These are phyloP conservation scores for Alternaria arbusti DNA, from an alignment of 2,329 filamentous ascomycete genomes.

Conservation along the genomic window DNA sequence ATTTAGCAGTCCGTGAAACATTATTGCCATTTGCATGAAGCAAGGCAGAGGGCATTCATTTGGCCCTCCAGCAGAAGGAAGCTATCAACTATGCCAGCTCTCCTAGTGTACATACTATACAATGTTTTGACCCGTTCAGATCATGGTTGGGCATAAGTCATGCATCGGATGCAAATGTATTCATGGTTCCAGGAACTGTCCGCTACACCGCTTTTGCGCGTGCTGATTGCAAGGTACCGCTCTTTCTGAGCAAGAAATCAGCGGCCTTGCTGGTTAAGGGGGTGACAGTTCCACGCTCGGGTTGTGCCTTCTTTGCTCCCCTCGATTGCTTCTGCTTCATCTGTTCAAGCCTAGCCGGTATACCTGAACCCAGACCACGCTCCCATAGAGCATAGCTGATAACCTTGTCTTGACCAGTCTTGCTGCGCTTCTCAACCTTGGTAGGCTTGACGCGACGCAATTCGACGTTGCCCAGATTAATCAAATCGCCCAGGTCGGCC, in stretches of 20 bases:
- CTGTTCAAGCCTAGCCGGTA: not conserved
- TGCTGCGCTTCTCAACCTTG: conserved; percentile 73
- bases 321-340: not conserved
- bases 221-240: not conserved
- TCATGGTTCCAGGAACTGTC: not conserved
- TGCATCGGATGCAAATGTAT: not conserved
- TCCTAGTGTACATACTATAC: conserved; percentile 9
- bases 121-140: not conserved
- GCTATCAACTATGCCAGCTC: not conserved
- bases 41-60: not conserved
- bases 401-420: conserved; percentile 78
- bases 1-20: not conserved
- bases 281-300: conserved; percentile 9
- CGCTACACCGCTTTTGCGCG: not conserved
- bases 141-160: not conserved
- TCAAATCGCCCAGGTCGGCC: conserved; percentile 32
- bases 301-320: conserved; percentile 6
- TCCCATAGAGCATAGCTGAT: conserved; percentile 70
- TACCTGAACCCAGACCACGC: conserved; percentile 16
- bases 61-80: not conserved
- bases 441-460: conserved; percentile 70
- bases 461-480: conserved; percentile 66
- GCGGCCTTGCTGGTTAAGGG: conserved; percentile 16
- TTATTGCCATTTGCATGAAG: not conserved
- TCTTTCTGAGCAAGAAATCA: conserved; percentile 10